phyloP scores from a whole-genome alignment of 306 rosid species.

The Dalbergia oliveri region DNA sequence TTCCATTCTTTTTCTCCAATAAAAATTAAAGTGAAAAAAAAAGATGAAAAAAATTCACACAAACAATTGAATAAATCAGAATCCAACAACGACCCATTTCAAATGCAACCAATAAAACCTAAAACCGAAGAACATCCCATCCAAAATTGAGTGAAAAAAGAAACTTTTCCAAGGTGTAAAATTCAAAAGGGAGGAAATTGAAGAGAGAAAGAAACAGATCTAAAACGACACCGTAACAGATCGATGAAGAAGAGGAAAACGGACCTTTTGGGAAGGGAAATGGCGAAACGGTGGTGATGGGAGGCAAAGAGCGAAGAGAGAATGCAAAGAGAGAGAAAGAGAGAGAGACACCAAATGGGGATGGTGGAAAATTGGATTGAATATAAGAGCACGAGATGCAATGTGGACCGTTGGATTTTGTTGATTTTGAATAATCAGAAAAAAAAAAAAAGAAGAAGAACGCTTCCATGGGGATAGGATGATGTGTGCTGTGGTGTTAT shows the following conservation, averaged over 20 bases:
- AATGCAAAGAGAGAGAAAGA: slow-evolving; percentile 29
- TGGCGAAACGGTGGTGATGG: slow-evolving; percentile 53
- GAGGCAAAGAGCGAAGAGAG: slow-evolving; percentile 48
- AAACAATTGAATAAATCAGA: slow-evolving; percentile 29
- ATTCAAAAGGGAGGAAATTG: not conserved
- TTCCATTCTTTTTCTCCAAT: not conserved
- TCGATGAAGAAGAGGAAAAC: not conserved
- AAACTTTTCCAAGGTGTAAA: slow-evolving; percentile 12
- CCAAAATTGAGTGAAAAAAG: not conserved
- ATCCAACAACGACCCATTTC: slow-evolving; percentile 28
- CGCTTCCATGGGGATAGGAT: not conserved
- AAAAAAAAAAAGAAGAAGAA: not conserved
- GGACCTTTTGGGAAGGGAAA: slow-evolving; percentile 56
- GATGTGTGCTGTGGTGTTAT: not conserved
- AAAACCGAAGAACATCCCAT: not conserved
- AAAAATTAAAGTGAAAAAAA: not conserved
- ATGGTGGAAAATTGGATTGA: slow-evolving; percentile 38
- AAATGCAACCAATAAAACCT: slow-evolving; percentile 28
- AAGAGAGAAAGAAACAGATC: slow-evolving; percentile 47
- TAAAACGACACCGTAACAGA: slow-evolving; percentile 13
- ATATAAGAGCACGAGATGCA: slow-evolving; percentile 55
- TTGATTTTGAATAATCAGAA: slow-evolving; percentile 35
- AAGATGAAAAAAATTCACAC: not conserved
- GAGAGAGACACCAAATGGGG: slow-evolving; percentile 45
- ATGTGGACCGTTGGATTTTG: slow-evolving; percentile 66